Evolutionary conservation across 2,329 filamentous ascomycete genomes (phyloP), one percentile per base, ranked within the genome.

Genomic region (Emmonsia crescens): DNA sequence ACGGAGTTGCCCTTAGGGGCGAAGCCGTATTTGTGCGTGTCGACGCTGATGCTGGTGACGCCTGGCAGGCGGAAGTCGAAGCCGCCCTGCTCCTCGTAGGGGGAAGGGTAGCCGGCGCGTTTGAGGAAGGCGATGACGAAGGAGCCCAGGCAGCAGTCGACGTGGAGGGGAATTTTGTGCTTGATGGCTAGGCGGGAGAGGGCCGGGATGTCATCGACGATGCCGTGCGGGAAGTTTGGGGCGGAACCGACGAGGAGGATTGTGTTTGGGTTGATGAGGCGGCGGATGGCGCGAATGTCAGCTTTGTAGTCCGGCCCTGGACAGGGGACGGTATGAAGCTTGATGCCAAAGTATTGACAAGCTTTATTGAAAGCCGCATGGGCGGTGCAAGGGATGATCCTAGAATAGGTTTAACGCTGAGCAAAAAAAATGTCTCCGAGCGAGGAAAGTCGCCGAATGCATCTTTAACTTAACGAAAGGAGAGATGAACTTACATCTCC

Each of bases 1-100:
- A 91, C 94, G 59, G 89, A 94, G 82, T 96, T 99, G 67, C 94
- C 94, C 79, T 99, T 99, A 60, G 94, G 94, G 0, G 94, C 94
- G 72, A 99, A 99, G 44, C 94, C 94, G 74, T 99, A 99, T 76
- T 99, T 99, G 83, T 99, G 94, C 2, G 94, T 99, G 74, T 99
- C 94, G 74, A 92, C 95, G 67, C 87, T 91, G 75, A 99, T 97
- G 74, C 88, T 93, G 3, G 93, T 96, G 44, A 99, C 94, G 68
- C 94, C 94, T 67, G 89, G 91, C 63, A 95, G 85, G 61, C 89
- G 86, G 83, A 99, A 99, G 75, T 99, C 94, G 72, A 97, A 97
- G 5, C 85, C 86, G 68, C 88, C 85, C 27, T 89, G 83, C 65
- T 95, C 90, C 59, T 77, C 77, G 60, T 77, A 79, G 1, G 77